These are phyloP conservation scores for Tulasnella sp. DNA, from an alignment of 768 basidiomycete genomes.

Conservation along the genomic window DNA sequence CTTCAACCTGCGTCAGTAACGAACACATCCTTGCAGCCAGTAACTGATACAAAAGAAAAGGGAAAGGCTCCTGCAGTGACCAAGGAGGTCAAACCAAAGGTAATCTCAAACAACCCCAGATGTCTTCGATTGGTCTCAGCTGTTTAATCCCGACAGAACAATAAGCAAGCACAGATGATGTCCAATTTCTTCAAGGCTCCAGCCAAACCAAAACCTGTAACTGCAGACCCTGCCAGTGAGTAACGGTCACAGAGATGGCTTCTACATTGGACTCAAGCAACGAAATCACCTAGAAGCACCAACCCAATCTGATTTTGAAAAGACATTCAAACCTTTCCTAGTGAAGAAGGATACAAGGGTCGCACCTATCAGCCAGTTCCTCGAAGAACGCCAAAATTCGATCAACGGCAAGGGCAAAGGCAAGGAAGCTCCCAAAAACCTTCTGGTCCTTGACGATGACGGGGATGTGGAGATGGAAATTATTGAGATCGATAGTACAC, in stretches of 20 bases:
- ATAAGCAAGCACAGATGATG: slow-evolving; percentile 64
- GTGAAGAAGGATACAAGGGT: slow-evolving; percentile 60
- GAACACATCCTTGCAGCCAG: neutral
- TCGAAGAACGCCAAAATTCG: neutral
- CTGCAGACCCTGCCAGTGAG: too few relatives aligned
- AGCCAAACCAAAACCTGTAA: slow-evolving; percentile 36
- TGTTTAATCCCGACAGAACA: slow-evolving; percentile 23
- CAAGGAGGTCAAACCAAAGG: neutral
- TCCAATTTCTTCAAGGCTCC: slow-evolving; percentile 53
- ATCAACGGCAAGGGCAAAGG: slow-evolving; percentile 20
- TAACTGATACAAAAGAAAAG: neutral
- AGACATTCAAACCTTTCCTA: slow-evolving; percentile 64
- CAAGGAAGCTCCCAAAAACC: slow-evolving; percentile 27
- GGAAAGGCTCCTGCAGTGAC: neutral
- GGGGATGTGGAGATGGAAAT: slow-evolving; percentile 24
- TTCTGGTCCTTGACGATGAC: slow-evolving; percentile 51
- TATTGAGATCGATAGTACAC: too few relatives aligned
- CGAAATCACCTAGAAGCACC: slow-evolving; percentile 29
- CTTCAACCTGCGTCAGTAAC: too few relatives aligned
- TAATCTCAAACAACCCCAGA: neutral
- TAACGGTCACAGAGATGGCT: too few relatives aligned
- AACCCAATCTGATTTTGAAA: slow-evolving; percentile 51
- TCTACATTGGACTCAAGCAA: too few relatives aligned
- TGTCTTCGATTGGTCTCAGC: neutral
- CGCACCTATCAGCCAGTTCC: slow-evolving; percentile 64